Evolutionary conservation across 495 filamentous ascomycete species (phyloP), one percentile per base, ranked within the genome.

Genomic region (Hypoxylon intermedium): DNA sequence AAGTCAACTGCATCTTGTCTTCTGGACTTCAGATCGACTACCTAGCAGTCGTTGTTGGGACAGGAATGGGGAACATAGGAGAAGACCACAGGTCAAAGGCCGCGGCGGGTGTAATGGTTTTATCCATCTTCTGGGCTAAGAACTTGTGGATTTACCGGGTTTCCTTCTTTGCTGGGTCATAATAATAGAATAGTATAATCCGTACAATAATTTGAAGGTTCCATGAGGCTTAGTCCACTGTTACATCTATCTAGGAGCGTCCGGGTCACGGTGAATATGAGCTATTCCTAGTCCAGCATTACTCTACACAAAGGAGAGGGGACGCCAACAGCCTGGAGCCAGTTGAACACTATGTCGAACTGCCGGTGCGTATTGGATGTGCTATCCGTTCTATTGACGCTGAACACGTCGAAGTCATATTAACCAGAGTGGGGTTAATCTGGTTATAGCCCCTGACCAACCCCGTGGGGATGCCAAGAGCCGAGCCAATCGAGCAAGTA

Each of bases 1-100:
- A 52, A 1, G 54, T 61, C 62, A 65, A 67, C 53, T 60, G 50
- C 74, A 76, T 76, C 52, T 59, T 70, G 58, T 56, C 31, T 43
- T 16, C 13, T 52, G 6, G 40, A 37, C 12, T 23, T 60, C 19
- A 37, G 7, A 23, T 49, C 9, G 23, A 51, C 16, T 34, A 19
- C 34, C 31, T 9, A 5, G 48, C 19, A 44, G 38, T 44, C 44
- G 37, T 47, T 36, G 16, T 53, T 26, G 24, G 42, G 38, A 41
- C 31, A n/a, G 37, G 48, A 31, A 43, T 48, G 18, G 18, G 9
- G 42, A 36, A 36, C 31, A 28, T 20, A 40, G 9, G 37, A 23
- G 18, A 18, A 30, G 34, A 42, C 49, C 6, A 11, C 15, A 30
- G 49, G 34, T 9, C 20, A 41, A 37, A 37, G 53, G 34, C 43